phyloP scores from a whole-genome alignment of 176 grass and related monocot genomes.

The Hordeum vulgare region MorexV3_pseudomolecules_assembly NC_058522.1:571317717-571318216 shows the following conservation, averaged over 20 bases:
- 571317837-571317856: slow-evolving; percentile 37
- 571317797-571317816: slow-evolving; percentile 29
- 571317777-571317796: slow-evolving; percentile 54
- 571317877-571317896: slow-evolving; percentile 8
- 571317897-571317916: slow-evolving; percentile 33
- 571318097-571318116: not conserved
- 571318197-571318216: slow-evolving; percentile 45
- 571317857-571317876: slow-evolving; percentile 44
- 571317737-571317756: slow-evolving; percentile 35
- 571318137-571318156: not conserved
- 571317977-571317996: slow-evolving; percentile 43
- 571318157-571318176: not conserved
- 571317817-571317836: slow-evolving; percentile 45
- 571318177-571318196: not conserved
- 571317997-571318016: slow-evolving; percentile 1
- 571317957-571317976: slow-evolving; percentile 53
- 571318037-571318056: slow-evolving; percentile 31
- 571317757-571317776: slow-evolving; percentile 19
- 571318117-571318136: not conserved
- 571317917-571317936: slow-evolving; percentile 31
- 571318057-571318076: not conserved
- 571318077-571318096: not conserved
- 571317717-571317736: slow-evolving; percentile 52
- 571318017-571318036: slow-evolving; percentile 16
- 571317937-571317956: slow-evolving; percentile 54